These are phyloP conservation scores for Thermothelomyces thermophilus DNA, from an alignment of 2,329 filamentous ascomycete species.

Conservation along the genomic window DNA sequence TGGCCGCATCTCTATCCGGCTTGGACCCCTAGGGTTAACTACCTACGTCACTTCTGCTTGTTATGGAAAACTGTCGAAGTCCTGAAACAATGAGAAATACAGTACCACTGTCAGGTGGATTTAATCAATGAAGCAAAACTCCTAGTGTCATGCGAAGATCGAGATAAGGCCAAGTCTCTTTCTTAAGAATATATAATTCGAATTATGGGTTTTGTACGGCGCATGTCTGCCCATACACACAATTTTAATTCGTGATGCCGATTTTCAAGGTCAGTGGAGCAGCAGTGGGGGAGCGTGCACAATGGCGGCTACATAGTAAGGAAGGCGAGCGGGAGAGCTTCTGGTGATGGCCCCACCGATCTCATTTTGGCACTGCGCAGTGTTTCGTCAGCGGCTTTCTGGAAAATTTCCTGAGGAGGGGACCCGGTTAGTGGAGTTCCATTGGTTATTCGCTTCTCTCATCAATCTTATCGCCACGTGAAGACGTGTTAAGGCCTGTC, in stretches of 20 bases:
- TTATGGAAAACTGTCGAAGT: not conserved
- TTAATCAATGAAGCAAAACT: not conserved
- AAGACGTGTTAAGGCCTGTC: constrained; percentile 10
- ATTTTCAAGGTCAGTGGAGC: not conserved
- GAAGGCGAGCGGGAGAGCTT: constrained; percentile 5
- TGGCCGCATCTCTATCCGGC: too few relatives aligned
- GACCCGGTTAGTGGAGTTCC: too few relatives aligned
- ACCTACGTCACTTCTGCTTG: too few relatives aligned
- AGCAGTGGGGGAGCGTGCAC: not conserved
- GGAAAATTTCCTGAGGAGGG: constrained; percentile 10
- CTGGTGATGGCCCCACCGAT: not conserved
- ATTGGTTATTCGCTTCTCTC: not conserved
- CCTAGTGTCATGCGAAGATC: not conserved
- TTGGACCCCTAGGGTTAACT: too few relatives aligned
- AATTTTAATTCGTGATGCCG: too few relatives aligned
- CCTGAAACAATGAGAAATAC: constrained; percentile 1
- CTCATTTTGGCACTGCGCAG: not conserved
- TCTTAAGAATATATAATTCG: too few relatives aligned
- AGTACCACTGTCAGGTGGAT: too few relatives aligned
- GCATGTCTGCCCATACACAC: too few relatives aligned
- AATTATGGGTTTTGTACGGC: too few relatives aligned
- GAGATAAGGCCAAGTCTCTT: not conserved
- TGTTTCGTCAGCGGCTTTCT: constrained; percentile 11
- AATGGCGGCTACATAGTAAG: constrained; percentile 4
- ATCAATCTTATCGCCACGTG: constrained; percentile 21